These are phyloP conservation scores for Harrya chromipes DNA, from an alignment of 768 basidiomycete species.

Conservation along the genomic window DNA sequence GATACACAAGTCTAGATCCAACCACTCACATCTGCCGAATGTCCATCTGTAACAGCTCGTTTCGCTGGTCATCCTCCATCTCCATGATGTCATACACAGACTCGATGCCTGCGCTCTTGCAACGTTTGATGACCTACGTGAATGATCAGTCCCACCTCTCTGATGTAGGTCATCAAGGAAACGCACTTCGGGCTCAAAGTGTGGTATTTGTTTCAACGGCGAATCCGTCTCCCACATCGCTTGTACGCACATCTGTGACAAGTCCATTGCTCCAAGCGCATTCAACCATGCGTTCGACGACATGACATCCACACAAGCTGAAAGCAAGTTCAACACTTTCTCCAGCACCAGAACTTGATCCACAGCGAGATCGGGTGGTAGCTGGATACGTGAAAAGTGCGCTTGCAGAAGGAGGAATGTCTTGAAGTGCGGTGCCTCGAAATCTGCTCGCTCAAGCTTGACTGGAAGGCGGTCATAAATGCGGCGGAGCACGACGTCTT, in stretches of 20 bases:
- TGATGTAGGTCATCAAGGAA: constrained; percentile 9
- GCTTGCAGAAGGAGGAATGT: constrained; percentile 96
- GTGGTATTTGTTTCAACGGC: constrained; percentile 92
- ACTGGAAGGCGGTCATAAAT: constrained; percentile 97
- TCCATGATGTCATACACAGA: constrained; percentile 99
- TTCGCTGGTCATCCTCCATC: constrained; percentile 91
- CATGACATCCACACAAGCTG: constrained; percentile 98
- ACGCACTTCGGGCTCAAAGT: constrained; percentile 84
- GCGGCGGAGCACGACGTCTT: constrained; percentile 77
- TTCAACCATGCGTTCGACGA: constrained; percentile 94
- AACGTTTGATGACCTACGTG: constrained; percentile 72
- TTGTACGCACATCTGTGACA: constrained; percentile 98
- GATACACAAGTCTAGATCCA: not conserved
- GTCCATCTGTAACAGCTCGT: constrained; percentile 79
- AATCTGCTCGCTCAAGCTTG: constrained; percentile 81
- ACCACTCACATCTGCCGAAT: constrained; percentile 75
- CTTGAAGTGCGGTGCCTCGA: constrained; percentile 96
- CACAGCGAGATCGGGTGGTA: constrained; percentile 90
- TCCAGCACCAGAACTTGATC: constrained; percentile 87
- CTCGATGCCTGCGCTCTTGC: constrained; percentile 76
- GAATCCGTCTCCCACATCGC: constrained; percentile 98
- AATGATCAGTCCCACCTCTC: not conserved
- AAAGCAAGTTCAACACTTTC: constrained; percentile 87
- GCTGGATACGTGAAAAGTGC: constrained; percentile 89
- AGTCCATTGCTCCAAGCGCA: constrained; percentile 94